Evolutionary conservation across 2,329 filamentous ascomycete species (phyloP), one percentile per base, ranked within the genome.

Genomic region (Pseudogymnoascus sp.): DNA sequence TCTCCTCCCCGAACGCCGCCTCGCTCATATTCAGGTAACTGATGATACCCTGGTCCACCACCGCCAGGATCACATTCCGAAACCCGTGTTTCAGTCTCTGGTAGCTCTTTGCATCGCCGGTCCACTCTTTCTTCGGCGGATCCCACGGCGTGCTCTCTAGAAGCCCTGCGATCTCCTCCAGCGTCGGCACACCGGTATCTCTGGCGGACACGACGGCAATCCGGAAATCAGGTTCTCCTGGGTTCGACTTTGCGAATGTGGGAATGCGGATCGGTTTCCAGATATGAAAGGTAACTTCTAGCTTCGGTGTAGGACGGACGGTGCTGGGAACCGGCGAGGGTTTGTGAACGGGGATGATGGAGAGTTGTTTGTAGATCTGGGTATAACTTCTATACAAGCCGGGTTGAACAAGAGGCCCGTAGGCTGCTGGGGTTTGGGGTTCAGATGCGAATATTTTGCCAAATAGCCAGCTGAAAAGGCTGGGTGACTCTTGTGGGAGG

Each of bases 21-120:
- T 97, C 92, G 1, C 84, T 86, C 64, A 97, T 82, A 23, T 90
- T 81, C 70, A 97, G 80, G 73, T 93, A 97, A 74, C 93, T 97
- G 53, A 93, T 89, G 21, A 97, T 82, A 0, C 95, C 95, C 66
- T 91, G 84, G 73, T 97, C 95, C 36, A 97, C 92, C 1, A 97
- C 84, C 0, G 93, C 95, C 23, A 99, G 74, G 36, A 97, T 80
- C 34, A 95, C 89, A 74, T 91, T 95, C 67, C 91, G 84, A 73
- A 89, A 87, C 1, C 92, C 95, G 70, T 96, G 87, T 75, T 92
- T 93, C 67, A 97, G 78, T 64, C 90, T 86, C 70, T 88, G 84
- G 72, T 96, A 95, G 67, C 93, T 75, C 67, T 82, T 75, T 6
- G 77, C 84, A 73, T 75, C 80, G 53, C 64, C 80, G 67, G 53